These are phyloP conservation scores for Aegle marmelos DNA, from an alignment of 345 rosid species.

Conservation along the genomic window DNA sequence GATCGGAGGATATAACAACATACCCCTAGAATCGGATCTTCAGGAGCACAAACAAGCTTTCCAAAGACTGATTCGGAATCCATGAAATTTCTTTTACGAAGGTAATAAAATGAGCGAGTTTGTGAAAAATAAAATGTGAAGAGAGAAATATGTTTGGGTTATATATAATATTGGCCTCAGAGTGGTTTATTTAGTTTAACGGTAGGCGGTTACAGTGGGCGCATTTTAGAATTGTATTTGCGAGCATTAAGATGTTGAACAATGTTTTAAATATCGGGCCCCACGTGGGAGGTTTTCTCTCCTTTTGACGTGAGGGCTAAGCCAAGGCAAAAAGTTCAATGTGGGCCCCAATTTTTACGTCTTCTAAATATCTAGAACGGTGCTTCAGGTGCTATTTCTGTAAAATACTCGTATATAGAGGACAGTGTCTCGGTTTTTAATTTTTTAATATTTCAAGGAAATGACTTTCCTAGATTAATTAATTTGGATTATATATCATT, in stretches of 20 bases:
- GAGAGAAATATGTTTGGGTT: background rate
- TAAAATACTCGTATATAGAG: no score
- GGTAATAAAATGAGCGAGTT: background rate
- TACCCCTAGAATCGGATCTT: conserved; percentile 75
- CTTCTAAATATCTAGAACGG: no score
- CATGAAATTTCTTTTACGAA: conserved; percentile 14
- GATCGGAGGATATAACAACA: background rate
- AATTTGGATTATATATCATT: no score
- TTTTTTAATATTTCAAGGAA: no score
- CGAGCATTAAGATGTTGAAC: background rate
- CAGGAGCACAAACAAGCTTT: conserved; percentile 48
- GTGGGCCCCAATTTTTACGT: no score
- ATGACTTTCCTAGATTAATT: no score
- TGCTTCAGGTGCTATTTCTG: no score
- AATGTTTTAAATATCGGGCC: background rate
- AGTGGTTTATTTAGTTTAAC: background rate
- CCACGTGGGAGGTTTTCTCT: background rate
- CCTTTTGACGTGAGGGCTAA: no score
- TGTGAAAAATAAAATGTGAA: background rate
- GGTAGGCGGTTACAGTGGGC: conserved; percentile 26
- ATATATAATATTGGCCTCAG: background rate
- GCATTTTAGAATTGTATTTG: background rate
- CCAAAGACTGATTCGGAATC: conserved; percentile 46
- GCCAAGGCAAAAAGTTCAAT: no score
- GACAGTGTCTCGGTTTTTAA: no score